Evolutionary conservation across 2,329 filamentous ascomycete genomes (phyloP).

Genomic region (Gaeumannomyces tritici): DNA sequence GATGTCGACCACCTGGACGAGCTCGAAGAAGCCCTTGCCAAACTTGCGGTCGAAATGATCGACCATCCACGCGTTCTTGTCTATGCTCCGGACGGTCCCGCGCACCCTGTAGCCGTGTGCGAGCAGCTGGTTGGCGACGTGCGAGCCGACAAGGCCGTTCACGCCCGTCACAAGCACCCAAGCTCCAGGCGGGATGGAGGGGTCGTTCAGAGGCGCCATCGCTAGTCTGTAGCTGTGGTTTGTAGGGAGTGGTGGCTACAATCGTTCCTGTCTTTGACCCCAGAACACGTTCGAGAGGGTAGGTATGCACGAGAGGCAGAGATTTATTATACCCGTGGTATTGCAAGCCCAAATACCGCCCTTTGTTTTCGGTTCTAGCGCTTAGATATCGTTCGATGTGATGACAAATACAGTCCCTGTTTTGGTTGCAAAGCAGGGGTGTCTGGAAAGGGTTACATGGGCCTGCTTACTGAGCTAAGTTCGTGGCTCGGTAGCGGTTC

Average conservation of each 20-base stretch:
- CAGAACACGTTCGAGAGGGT: not conserved
- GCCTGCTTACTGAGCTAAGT: too few relatives aligned
- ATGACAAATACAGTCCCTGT: not conserved
- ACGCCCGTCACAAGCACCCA: constrained; percentile 30
- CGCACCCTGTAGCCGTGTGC: constrained; percentile 30
- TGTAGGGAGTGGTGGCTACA: not conserved
- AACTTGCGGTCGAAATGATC: constrained; percentile 19
- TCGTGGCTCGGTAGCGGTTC: too few relatives aligned
- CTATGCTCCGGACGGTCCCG: constrained; percentile 25
- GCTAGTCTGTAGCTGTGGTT: not conserved
- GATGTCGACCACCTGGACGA: constrained; percentile 22
- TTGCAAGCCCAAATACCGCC: not conserved
- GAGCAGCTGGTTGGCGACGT: constrained; percentile 29
- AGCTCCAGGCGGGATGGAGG: not conserved
- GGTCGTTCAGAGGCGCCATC: not conserved
- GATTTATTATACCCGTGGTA: too few relatives aligned
- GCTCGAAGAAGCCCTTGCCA: constrained; percentile 20
- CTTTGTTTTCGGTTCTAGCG: not conserved
- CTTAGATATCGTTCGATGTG: not conserved
- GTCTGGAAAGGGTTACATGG: too few relatives aligned
- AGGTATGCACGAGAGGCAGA: not conserved
- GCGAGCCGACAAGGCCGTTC: constrained; percentile 30
- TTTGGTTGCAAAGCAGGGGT: too few relatives aligned
- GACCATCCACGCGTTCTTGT: constrained; percentile 22
- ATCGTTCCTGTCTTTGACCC: not conserved